Conservation (phyloP, 2,329 filamentous ascomycete species). For the Teratosphaeria nubilosa region DNA sequence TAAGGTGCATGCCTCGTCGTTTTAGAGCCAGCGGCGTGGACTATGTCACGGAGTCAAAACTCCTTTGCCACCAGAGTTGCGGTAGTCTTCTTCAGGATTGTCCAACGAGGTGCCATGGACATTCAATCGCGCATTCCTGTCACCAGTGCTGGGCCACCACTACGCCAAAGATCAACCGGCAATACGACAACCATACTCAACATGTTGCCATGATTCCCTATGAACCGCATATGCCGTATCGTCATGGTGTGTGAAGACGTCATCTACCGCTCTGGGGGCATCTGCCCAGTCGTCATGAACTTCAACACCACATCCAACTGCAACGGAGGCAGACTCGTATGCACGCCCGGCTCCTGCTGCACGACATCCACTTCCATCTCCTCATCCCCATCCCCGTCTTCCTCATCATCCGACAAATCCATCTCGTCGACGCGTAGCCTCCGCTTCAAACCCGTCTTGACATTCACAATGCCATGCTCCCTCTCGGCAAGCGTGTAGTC, state of each 20-base stretch:
- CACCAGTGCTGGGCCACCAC: too few species aligned
- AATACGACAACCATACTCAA: too few species aligned
- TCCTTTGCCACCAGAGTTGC: too few species aligned
- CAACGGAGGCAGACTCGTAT: constrained; percentile 24
- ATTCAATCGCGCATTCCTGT: too few species aligned
- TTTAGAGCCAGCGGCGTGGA: too few species aligned
- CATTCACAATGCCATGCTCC: constrained; percentile 54
- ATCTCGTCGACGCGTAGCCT: constrained; percentile 42
- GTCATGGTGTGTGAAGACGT: background rate
- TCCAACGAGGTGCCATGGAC: too few species aligned
- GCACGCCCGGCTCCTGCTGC: constrained; percentile 6
- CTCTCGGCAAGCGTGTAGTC: constrained; percentile 64
- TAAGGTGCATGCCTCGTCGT: too few species aligned
- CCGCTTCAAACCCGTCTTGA: constrained; percentile 59
- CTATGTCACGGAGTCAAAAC: too few species aligned
- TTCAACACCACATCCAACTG: constrained; percentile 30
- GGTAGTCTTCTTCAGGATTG: too few species aligned
- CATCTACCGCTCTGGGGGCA: background rate
- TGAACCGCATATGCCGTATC: too few species aligned
- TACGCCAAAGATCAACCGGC: too few species aligned
- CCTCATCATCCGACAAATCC: constrained; percentile 37
- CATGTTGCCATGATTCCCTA: too few species aligned
- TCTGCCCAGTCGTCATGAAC: constrained; percentile 2
- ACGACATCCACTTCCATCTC: background rate
- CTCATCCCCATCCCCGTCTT: constrained; percentile 2